Evolutionary conservation across 2,329 filamentous ascomycete genomes (phyloP).

Genomic region (Botrytis deweyae): DNA sequence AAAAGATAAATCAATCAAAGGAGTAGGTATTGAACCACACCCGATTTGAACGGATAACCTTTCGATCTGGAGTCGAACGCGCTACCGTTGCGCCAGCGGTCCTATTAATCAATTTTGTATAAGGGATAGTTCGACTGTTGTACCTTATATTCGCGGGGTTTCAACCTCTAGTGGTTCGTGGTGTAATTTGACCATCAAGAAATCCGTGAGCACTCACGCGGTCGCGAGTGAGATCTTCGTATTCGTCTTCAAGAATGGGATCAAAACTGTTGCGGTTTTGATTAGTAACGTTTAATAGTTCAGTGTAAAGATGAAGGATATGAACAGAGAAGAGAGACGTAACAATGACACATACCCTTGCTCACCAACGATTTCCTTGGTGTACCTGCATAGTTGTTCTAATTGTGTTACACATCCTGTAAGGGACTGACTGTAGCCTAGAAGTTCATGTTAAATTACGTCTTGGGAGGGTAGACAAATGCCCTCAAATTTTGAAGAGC

Average conservation of each 20-base stretch:
- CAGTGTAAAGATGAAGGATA: background rate
- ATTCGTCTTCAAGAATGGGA: slow-evolving; percentile 23
- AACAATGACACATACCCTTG: slow-evolving; percentile 41
- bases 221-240: slow-evolving; percentile 23
- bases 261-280: slow-evolving; percentile 23
- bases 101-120: background rate
- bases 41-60: slow-evolving; percentile 39
- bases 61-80: slow-evolving; percentile 38
- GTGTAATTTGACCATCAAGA: slow-evolving; percentile 10
- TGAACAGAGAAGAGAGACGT: background rate
- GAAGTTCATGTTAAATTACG: background rate
- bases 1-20: slow-evolving; percentile 8
- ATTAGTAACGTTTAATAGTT: background rate
- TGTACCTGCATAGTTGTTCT: slow-evolving; percentile 54
- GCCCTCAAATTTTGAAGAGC: too few relatives aligned
- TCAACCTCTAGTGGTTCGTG: slow-evolving; percentile 4
- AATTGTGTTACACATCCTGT: slow-evolving; percentile 54
- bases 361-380: slow-evolving; percentile 58
- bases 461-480: background rate
- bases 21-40: slow-evolving; percentile 30
- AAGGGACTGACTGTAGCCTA: slow-evolving; percentile 51
- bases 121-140: background rate
- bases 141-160: background rate
- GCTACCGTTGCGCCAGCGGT: slow-evolving; percentile 29
- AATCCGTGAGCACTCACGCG: background rate